A percentile compares a stretch with the other conserved stretches of the same genome.
Evolutionary conservation across 768 basidiomycete genomes (phyloP).

Genomic region (Trametes gibbosa): DNA sequence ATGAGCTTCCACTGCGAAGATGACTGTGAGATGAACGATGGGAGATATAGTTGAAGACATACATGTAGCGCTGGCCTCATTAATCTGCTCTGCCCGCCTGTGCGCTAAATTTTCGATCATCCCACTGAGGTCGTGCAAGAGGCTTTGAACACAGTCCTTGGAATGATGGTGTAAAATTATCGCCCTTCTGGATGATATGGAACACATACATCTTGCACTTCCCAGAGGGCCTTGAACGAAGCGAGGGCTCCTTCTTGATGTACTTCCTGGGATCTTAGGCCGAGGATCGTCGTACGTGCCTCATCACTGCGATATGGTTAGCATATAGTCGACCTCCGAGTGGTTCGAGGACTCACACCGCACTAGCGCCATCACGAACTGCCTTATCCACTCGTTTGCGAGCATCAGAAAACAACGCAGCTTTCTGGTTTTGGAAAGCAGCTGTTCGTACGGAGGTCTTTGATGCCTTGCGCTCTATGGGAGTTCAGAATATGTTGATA

Average conservation of each 20-base stretch:
- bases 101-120: constrained; percentile 34
- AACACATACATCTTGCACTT: constrained; percentile 19
- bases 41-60: constrained; percentile 11
- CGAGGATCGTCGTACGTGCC: constrained; percentile 19
- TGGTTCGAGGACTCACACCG: constrained; percentile 18
- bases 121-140: constrained; percentile 7
- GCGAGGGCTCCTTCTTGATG: constrained; percentile 19
- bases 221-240: constrained; percentile 17
- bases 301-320: constrained; percentile 26
- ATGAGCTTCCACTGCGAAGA: constrained; percentile 32
- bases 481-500: background rate
- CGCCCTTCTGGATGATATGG: background rate
- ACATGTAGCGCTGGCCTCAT: constrained; percentile 35
- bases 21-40: too few relatives aligned
- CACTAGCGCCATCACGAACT: constrained; percentile 20
- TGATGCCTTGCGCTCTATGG: constrained; percentile 25
- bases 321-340: background rate
- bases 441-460: constrained; percentile 21
- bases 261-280: constrained; percentile 24
- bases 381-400: constrained; percentile 20
- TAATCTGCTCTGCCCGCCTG: constrained; percentile 30
- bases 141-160: constrained; percentile 19
- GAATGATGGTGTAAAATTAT: background rate
- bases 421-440: constrained; percentile 27
- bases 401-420: constrained; percentile 21